Percentiles rank a stretch among this genome's conserved stretches.
Evolutionary conservation across 2,329 filamentous ascomycete species (phyloP).

Genomic region (Epichloe gansuensis): DNA sequence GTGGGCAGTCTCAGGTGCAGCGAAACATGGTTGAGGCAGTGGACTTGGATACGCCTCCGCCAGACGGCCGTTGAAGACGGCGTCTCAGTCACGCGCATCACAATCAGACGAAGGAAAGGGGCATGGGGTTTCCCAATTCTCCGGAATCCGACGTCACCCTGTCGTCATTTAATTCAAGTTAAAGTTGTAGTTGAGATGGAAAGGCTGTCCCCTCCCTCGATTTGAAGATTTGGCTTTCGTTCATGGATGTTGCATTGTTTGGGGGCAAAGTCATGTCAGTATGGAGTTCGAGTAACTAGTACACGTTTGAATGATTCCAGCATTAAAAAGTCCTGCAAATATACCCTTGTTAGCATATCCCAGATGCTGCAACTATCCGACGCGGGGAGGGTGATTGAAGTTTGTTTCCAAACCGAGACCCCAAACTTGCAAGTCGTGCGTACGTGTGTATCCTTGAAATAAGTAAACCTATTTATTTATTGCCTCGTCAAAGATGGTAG

Average conservation of each 20-base stretch:
- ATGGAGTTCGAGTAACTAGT: neutral
- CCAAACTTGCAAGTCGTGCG: too few species aligned
- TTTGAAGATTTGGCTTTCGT: neutral
- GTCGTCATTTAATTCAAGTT: too few species aligned
- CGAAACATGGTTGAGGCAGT: constrained; percentile 36
- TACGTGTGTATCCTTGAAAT: too few species aligned
- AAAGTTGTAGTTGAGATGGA: neutral
- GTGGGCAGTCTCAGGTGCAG: constrained; percentile 48
- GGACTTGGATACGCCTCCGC: constrained; percentile 41
- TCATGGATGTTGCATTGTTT: neutral
- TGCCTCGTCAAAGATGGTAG: too few species aligned
- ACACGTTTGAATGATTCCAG: neutral
- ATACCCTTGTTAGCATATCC: neutral
- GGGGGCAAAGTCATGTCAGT: neutral
- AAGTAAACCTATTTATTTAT: too few species aligned
- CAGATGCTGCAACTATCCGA: too few species aligned
- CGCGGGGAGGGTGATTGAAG: too few species aligned
- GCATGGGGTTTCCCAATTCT: neutral
- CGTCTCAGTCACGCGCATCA: neutral
- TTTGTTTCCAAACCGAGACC: too few species aligned
- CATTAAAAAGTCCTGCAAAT: neutral
- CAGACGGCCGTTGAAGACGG: constrained; percentile 17
- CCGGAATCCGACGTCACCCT: too few species aligned
- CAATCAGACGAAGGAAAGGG: neutral
- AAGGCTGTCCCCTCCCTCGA: neutral